Base-by-base conservation (phyloP, 139 green algal genomes). In the Chlorella vulgaris region DNA sequence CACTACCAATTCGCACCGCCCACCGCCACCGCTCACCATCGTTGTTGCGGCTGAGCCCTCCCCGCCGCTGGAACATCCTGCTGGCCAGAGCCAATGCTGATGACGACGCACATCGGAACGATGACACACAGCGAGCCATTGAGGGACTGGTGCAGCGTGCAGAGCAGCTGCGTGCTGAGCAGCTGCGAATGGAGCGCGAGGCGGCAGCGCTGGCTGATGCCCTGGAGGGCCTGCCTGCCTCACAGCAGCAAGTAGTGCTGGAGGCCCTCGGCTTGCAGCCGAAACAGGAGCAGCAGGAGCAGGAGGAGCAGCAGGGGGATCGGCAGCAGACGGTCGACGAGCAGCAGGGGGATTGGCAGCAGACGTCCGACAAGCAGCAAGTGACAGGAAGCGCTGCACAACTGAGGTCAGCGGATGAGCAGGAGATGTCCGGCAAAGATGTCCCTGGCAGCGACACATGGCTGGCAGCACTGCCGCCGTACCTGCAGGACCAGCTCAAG, bases 171-270 rank as follows among this genome's bases (percentile, higher is more conserved):
- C 36, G 28, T 0, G 76, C 47, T 7, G 62, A 60, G 33, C 36
- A 60, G 43, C 31, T 24, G 40, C 43, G 31, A 1, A 8, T 68
- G 0, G 62, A 75, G 2, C 31, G 35, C 8, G 76, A 74, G 43
- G 76, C 61, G 2, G 40, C 1, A 15, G n/a, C 33, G 42, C 42
- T 65, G 61, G 61, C 53, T 29, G 71, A 33, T 8, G 71, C 69
- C n/a, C 74, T 80, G 29, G 33, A 67, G 51, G 73, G 39, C 51
- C n/a, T 79, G 51, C 53, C 39, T 43, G 74, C 28, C 0, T 18
- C 36, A 13, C 7, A 80, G 74, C 36, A 80, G 55, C 42, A 18
- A 13, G 61, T 31, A 2, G 26, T 76, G 61, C 51, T 76, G 5
- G 62, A 55, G 28, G 67, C 51, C 0, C 36, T 83, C 3, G 69